A percentile compares a stretch with the other conserved stretches of the same genome.
Evolutionary conservation across 2,329 filamentous ascomycete genomes (phyloP).

Genomic region (Paecilomyces sp.): DNA sequence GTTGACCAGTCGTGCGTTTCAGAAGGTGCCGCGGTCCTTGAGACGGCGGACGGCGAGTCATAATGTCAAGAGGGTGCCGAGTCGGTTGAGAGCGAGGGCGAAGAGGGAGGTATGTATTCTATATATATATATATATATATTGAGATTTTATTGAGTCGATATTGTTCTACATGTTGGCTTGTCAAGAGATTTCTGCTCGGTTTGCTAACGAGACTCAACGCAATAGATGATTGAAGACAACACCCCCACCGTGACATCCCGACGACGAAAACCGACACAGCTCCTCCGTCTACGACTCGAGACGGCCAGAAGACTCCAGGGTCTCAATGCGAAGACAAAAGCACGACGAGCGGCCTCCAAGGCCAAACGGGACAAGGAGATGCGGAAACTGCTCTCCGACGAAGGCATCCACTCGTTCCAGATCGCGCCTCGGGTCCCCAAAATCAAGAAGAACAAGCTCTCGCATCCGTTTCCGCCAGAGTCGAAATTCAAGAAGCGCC

Average conservation of each 20-base stretch:
- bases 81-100: conserved; percentile 63
- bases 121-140: conserved; percentile 5
- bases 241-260: conserved; percentile 67
- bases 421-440: conserved; percentile 45
- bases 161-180: background rate
- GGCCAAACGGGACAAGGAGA: conserved; percentile 26
- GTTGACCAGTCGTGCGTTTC: conserved; percentile 69
- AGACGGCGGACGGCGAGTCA: conserved; percentile 86
- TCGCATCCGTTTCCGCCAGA: conserved; percentile 57
- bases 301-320: conserved; percentile 63
- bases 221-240: conserved; percentile 78
- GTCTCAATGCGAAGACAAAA: conserved; percentile 46
- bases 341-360: conserved; percentile 38
- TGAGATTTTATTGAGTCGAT: background rate
- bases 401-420: conserved; percentile 22
- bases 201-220: background rate
- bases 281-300: conserved; percentile 56
- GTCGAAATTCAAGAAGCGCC: conserved; percentile 74
- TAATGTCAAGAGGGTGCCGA: conserved; percentile 85
- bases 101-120: conserved; percentile 46
- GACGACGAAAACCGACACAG: conserved; percentile 39
- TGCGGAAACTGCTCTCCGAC: conserved; percentile 13
- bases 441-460: conserved; percentile 63
- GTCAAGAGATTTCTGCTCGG: too few relatives aligned
- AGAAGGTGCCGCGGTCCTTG: conserved; percentile 78